Percentiles rank a stretch among this genome's conserved stretches.
Evolutionary conservation across 176 grass and related monocot genomes (phyloP).

Genomic region (Oryza longistaminata): DNA sequence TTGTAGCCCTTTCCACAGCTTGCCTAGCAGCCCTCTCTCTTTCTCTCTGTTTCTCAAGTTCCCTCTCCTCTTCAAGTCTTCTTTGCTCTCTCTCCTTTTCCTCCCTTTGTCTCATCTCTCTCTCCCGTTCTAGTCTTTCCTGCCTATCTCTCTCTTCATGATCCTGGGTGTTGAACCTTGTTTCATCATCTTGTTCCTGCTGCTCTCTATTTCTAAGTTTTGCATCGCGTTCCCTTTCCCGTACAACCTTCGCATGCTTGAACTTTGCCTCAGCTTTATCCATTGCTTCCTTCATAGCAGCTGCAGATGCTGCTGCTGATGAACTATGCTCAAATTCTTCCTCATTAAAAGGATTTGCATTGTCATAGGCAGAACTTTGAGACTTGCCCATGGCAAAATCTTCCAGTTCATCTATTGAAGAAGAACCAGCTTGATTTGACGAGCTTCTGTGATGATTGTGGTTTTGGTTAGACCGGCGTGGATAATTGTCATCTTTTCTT

Average conservation of each 20-base stretch:
- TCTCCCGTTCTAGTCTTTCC: conserved; percentile 48
- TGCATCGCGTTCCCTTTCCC: conserved; percentile 77
- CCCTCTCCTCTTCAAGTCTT: conserved; percentile 60
- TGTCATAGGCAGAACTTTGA: conserved; percentile 48
- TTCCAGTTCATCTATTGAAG: conserved; percentile 77
- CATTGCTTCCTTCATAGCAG: conserved; percentile 97
- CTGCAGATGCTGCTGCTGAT: conserved; percentile 76
- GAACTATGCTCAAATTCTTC: conserved; percentile 75
- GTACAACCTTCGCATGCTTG: conserved; percentile 87
- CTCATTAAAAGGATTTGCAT: conserved; percentile 40
- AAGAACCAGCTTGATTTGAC: conserved; percentile 39
- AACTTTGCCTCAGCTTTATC: conserved; percentile 93
- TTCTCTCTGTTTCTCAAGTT: conserved; percentile 61
- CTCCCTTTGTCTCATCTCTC: conserved; percentile 49
- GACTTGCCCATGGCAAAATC: conserved; percentile 79
- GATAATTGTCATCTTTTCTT: conserved; percentile 50
- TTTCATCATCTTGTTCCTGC: conserved; percentile 49
- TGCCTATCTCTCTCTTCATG: conserved; percentile 48
- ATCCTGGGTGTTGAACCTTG: conserved; percentile 41
- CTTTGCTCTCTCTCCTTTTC: conserved; percentile 58
- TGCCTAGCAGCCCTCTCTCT: conserved; percentile 67
- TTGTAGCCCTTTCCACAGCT: conserved; percentile 73
- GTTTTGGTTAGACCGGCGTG: conserved; percentile 43
- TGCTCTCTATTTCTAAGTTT: conserved; percentile 61
- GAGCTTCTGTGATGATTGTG: conserved; percentile 60